A percentile compares a stretch with the other conserved stretches of the same genome.
Conservation (phyloP, 148 eudicot species). For the Rhododendron kiyosumense region DNA sequence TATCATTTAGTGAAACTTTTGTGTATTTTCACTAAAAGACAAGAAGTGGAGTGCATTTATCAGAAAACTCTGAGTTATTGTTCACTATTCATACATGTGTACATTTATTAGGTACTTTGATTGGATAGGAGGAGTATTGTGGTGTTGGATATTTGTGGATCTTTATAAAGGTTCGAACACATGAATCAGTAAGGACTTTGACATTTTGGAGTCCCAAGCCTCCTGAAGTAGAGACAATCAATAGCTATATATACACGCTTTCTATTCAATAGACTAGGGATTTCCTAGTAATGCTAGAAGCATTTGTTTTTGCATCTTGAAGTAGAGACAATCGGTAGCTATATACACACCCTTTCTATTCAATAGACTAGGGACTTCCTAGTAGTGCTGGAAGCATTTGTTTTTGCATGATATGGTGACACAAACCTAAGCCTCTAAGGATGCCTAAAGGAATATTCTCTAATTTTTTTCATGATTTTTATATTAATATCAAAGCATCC, state of each 20-base stretch:
- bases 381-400: neutral
- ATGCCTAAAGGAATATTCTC: neutral
- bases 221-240: neutral
- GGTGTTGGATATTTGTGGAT: neutral
- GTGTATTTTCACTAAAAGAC: too few species aligned
- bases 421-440: neutral
- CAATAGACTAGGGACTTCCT: neutral
- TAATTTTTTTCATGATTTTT: neutral
- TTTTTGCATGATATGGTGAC: neutral
- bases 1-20: too few species aligned
- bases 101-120: neutral
- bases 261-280: neutral
- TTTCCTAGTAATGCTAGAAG: neutral
- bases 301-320: neutral
- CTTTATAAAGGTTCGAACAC: neutral
- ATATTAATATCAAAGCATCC: neutral
- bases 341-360: neutral
- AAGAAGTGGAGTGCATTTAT: too few species aligned
- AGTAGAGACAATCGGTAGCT: neutral
- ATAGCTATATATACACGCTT: neutral
- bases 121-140: neutral
- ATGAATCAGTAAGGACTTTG: neutral
- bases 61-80: neutral
- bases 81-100: neutral
- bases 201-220: neutral